A percentile compares a stretch with the other conserved stretches of the same genome.
These are phyloP conservation scores for Acacia pycnantha DNA, from an alignment of 331 rosid species.

Conservation along the genomic window DNA sequence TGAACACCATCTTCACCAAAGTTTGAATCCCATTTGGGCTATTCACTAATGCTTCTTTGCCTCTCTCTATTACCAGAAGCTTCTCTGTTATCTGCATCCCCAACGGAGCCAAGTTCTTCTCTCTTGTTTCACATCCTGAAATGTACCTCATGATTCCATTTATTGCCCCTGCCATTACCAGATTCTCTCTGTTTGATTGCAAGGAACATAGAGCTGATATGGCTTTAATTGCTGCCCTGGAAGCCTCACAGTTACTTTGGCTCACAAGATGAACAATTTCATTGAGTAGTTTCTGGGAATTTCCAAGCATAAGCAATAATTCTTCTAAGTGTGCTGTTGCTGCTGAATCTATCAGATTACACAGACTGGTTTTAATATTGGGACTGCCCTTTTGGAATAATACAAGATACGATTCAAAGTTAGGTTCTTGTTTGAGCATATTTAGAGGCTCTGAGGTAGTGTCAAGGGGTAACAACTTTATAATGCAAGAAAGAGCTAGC, in stretches of 20 bases:
- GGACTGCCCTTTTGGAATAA: constrained; percentile 54
- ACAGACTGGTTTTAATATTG: constrained; percentile 52
- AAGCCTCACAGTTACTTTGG: constrained; percentile 33
- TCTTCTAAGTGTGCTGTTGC: constrained; percentile 49
- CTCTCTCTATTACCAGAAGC: constrained; percentile 56
- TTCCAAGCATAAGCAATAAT: constrained; percentile 50
- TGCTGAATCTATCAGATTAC: constrained; percentile 57
- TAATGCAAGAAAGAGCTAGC: constrained; percentile 57
- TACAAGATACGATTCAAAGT: constrained; percentile 31
- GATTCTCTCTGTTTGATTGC: constrained; percentile 49
- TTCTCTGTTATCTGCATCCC: constrained; percentile 70
- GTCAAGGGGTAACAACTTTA: constrained; percentile 51
- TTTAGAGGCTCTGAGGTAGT: constrained; percentile 47
- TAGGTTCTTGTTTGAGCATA: constrained; percentile 55
- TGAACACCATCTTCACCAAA: constrained; percentile 79
- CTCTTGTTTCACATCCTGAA: constrained; percentile 35
- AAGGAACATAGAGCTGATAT: constrained; percentile 51
- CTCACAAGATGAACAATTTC: constrained; percentile 38
- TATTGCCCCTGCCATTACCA: constrained; percentile 60
- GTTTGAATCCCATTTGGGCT: constrained; percentile 47
- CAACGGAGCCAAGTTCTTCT: constrained; percentile 45
- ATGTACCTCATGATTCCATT: constrained; percentile 63
- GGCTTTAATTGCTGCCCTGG: constrained; percentile 61
- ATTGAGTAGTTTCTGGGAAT: constrained; percentile 39
- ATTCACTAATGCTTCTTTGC: constrained; percentile 53